A percentile compares a stretch with the other conserved stretches of the same genome.
These are phyloP conservation scores for Cucumis cinereus DNA, from an alignment of 306 rosid genomes.

Conservation along the genomic window DNA sequence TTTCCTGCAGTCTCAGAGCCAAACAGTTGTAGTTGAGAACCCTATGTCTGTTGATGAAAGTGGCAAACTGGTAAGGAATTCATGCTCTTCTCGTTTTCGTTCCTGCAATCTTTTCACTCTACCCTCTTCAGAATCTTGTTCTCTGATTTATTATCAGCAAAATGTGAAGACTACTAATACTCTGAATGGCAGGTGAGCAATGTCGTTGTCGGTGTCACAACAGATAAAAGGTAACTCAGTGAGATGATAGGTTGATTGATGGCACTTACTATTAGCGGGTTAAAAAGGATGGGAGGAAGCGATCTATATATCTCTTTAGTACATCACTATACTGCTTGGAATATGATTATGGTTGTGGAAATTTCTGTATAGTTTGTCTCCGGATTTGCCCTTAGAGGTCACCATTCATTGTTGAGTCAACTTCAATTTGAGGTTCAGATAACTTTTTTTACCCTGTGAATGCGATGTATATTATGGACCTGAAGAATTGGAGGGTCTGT, in stretches of 20 bases:
- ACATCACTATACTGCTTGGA: constrained; percentile 8
- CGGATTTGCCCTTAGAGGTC: not conserved
- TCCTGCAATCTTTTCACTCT: not conserved
- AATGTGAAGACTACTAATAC: not conserved
- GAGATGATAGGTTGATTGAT: not conserved
- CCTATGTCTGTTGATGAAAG: constrained; percentile 91
- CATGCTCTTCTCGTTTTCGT: not conserved
- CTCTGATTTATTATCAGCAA: not conserved
- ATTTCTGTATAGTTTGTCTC: constrained; percentile 13
- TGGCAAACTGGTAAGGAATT: constrained; percentile 70
- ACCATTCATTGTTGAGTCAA: not conserved
- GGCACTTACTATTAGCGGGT: not conserved
- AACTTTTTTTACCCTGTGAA: constrained; percentile 10
- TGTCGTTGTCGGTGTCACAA: constrained; percentile 89
- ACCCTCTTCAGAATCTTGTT: not conserved
- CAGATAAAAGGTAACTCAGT: constrained; percentile 50
- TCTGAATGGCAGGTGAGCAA: constrained; percentile 77
- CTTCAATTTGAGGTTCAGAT: constrained; percentile 12
- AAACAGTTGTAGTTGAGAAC: constrained; percentile 94
- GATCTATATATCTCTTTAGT: not conserved
- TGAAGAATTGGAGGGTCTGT: not conserved
- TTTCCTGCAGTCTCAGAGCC: constrained; percentile 46
- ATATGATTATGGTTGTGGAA: constrained; percentile 4
- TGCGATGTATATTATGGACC: constrained; percentile 6
- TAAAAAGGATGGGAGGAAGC: constrained; percentile 4